Conservation (phyloP, 371 early-diverging fungal genomes). For the Dentiscutata heterogama region DNA sequence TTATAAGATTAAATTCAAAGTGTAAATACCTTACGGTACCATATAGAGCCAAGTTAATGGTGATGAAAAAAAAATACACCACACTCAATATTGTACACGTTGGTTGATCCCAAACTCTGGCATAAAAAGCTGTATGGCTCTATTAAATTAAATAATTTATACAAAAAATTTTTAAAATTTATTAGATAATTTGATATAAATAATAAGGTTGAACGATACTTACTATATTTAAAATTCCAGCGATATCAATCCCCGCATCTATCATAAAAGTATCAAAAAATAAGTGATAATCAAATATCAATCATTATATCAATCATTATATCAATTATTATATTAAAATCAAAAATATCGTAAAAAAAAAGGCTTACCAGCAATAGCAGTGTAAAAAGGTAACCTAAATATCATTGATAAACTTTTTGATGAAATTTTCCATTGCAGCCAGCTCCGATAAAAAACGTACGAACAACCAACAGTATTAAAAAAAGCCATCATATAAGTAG, state of each 20-base stretch:
- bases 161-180: not conserved
- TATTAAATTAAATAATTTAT: not conserved
- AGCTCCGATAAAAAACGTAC: not conserved
- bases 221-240: constrained; percentile 1
- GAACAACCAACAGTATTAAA: constrained; percentile 1
- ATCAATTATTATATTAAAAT: not conserved
- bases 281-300: too few relatives aligned
- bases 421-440: constrained; percentile 10
- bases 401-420: constrained; percentile 13
- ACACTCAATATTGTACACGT: not conserved
- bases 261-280: not conserved
- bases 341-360: not conserved
- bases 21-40: not conserved
- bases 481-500: not conserved
- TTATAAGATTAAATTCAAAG: not conserved
- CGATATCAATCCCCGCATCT: not conserved
- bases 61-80: not conserved
- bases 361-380: not conserved
- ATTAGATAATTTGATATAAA: not conserved
- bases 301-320: too few relatives aligned
- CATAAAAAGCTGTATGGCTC: not conserved
- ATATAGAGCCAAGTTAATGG: not conserved
- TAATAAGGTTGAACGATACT: not conserved
- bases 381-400: constrained; percentile 13
- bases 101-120: not conserved